These are phyloP conservation scores for Ambrosiella cleistominuta DNA, from an alignment of 2,329 filamentous ascomycete genomes.

Conservation along the genomic window DNA sequence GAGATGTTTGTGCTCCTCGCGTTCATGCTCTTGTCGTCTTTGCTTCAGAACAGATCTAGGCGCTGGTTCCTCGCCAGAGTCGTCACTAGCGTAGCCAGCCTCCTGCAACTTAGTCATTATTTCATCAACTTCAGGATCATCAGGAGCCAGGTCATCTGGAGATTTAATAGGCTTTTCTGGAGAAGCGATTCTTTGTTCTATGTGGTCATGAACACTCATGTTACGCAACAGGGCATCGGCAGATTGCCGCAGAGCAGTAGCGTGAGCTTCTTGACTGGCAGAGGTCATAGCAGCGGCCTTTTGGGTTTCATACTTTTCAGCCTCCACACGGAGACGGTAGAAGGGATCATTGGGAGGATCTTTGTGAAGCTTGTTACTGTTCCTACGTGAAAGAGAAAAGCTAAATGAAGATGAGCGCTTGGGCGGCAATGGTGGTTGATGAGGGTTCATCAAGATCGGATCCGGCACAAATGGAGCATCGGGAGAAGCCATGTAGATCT, in stretches of 20 bases:
- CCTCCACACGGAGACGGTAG: slow-evolving; percentile 26
- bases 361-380: slow-evolving; percentile 43
- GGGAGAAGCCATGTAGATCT: slow-evolving; percentile 13
- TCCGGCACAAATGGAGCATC: slow-evolving; percentile 12
- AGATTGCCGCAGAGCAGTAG: neutral
- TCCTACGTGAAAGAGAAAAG: slow-evolving; percentile 26
- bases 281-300: slow-evolving; percentile 4
- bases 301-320: slow-evolving; percentile 21
- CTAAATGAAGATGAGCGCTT: slow-evolving; percentile 19
- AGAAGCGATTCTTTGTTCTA: neutral
- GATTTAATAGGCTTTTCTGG: slow-evolving; percentile 10
- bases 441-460: slow-evolving; percentile 13
- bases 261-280: neutral
- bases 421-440: slow-evolving; percentile 17
- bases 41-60: slow-evolving; percentile 4
- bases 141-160: slow-evolving; percentile 11
- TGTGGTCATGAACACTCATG: neutral
- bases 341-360: slow-evolving; percentile 36
- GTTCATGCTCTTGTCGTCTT: slow-evolving; percentile 6
- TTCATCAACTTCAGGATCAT: slow-evolving; percentile 14
- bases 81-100: slow-evolving; percentile 9
- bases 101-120: slow-evolving; percentile 9
- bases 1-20: slow-evolving; percentile 6
- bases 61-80: slow-evolving; percentile 9
- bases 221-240: neutral